These are phyloP conservation scores for Adansonia gregorii DNA, from an alignment of 441 rosid genomes.

Conservation along the genomic window DNA sequence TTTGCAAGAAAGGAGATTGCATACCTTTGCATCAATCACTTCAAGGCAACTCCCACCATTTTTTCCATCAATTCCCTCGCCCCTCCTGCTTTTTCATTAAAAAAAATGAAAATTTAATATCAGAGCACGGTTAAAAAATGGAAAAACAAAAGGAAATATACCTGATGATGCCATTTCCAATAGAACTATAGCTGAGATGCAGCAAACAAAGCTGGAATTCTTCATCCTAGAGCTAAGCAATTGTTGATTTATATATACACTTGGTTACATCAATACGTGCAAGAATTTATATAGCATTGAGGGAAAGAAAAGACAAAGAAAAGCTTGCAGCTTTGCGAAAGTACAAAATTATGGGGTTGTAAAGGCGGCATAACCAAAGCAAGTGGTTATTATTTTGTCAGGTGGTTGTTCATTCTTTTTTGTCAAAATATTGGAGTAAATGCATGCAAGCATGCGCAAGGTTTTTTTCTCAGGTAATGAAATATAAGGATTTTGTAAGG, in stretches of 20 bases:
- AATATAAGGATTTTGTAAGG: neutral
- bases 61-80: constrained; percentile 23
- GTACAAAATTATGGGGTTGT: neutral
- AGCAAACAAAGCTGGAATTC: constrained; percentile 24
- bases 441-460: constrained; percentile 6
- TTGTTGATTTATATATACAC: neutral
- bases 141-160: neutral
- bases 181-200: constrained; percentile 27
- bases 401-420: neutral
- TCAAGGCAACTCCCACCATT: constrained; percentile 34
- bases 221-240: constrained; percentile 17
- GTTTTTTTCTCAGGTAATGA: neutral
- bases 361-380: neutral
- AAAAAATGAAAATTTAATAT: neutral
- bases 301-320: neutral
- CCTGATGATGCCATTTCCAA: constrained; percentile 29
- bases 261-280: neutral
- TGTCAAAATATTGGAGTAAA: neutral
- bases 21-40: constrained; percentile 40
- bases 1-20: constrained; percentile 37
- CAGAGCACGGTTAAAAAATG: too few relatives aligned
- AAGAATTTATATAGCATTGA: neutral
- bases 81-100: constrained; percentile 29
- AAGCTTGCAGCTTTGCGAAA: neutral
- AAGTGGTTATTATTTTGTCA: neutral